Percentiles rank a stretch among this genome's conserved stretches.
phyloP scores from a whole-genome alignment of 208 protist genomes.

The Trypanosoma boissoni region DNA sequence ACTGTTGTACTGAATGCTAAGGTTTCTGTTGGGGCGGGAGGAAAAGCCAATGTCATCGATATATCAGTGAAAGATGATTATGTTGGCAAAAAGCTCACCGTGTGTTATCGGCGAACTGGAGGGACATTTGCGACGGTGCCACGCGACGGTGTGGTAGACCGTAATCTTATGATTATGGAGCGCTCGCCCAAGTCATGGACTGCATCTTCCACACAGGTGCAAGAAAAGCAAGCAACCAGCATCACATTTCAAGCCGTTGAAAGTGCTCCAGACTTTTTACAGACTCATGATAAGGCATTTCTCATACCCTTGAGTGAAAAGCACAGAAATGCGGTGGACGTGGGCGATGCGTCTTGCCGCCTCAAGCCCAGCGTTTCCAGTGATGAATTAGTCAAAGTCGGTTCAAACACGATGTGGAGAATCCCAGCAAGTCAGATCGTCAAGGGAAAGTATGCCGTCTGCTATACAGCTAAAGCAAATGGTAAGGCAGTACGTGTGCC shows the following conservation, averaged over 20 bases:
- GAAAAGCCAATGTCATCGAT: neutral
- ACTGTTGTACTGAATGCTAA: slow-evolving; percentile 46
- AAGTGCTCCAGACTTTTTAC: slow-evolving; percentile 35
- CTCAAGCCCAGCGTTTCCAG: slow-evolving; percentile 17
- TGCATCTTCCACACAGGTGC: slow-evolving; percentile 44
- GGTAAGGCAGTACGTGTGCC: slow-evolving; percentile 55
- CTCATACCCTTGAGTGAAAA: slow-evolving; percentile 28
- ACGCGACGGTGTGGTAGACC: slow-evolving; percentile 31
- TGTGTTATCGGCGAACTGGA: slow-evolving; percentile 63
- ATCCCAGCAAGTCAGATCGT: slow-evolving; percentile 38
- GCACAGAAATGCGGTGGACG: neutral
- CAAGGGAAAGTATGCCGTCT: slow-evolving; percentile 66
- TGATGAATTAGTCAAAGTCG: too few species aligned
- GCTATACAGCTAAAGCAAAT: slow-evolving; percentile 62
- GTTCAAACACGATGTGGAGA: slow-evolving; percentile 59
- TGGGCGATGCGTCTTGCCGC: slow-evolving; percentile 10
- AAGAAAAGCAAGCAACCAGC: slow-evolving; percentile 35
- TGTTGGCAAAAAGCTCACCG: slow-evolving; percentile 34
- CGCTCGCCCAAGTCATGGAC: slow-evolving; percentile 55
- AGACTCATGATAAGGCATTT: slow-evolving; percentile 49
- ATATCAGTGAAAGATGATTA: neutral
- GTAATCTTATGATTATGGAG: slow-evolving; percentile 46
- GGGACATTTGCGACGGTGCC: slow-evolving; percentile 77
- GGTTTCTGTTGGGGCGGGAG: slow-evolving; percentile 5
- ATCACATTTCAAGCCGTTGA: slow-evolving; percentile 62